Base-by-base conservation (phyloP, 1,284 basidiomycete genomes). In the Pseudozyma sp. region DNA sequence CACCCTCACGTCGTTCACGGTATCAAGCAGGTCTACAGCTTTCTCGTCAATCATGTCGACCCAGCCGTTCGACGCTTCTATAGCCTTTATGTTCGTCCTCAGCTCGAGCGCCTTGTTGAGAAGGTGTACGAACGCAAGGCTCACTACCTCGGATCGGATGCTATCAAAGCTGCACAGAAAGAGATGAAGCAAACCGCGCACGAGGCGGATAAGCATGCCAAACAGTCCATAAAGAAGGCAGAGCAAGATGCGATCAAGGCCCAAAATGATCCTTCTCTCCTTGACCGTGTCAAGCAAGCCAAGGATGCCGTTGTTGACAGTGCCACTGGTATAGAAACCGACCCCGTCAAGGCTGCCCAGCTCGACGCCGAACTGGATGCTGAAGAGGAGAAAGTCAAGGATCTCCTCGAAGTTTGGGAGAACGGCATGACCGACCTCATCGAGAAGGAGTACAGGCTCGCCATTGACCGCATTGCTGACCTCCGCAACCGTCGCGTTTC, bases 331-430 rank as follows among this genome's bases (percentile, higher is more conserved):
- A 56, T 58, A 18, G 52, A 73, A 34, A 69, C 53, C 40, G 79
- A 81, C 31, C 65, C 68, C 4, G 50, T 79, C 47, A 68, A 79
- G 35, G 34, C 59, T 2, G 80, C 79, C 16, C 58, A 66, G 44
- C 77, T 81, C 55, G 80, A 82, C 36, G 75, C 72, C 35, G 75
- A 81, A 64, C 70, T 79, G 31, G 80, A 78, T 1, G 79, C 73
- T 9, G 80, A 82, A 52, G 67, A 71, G 47, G 62, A 45, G 16
- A 74, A 67, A 19, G 68, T 78, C 51, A 72, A 69, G 48, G 70
- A 73, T 49, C 62, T 77, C n/a, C 76, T 82, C 58, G 69, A 79
- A 49, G 77, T 76, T 5, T 82, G 80, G 80, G 78, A 80, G 45
- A 52, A 10, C 5, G 75, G 77, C 40, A 71, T 81, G 62, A 43